Conservation (phyloP, 306 rosid species). For the Corylus heterophylla region DNA sequence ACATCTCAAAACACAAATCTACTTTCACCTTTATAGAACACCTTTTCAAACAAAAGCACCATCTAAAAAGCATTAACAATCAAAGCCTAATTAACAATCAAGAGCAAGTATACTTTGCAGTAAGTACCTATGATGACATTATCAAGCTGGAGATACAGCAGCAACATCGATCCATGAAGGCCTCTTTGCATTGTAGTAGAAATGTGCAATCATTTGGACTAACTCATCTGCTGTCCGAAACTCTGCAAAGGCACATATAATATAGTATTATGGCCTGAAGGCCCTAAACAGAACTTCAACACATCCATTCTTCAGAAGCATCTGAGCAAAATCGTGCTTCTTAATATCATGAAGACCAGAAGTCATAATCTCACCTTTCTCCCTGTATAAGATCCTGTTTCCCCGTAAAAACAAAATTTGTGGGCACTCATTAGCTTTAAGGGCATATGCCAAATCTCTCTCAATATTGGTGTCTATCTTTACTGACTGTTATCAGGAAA, state of each 20-base stretch:
- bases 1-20: no score
- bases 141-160: conserved; percentile 42
- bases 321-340: conserved; percentile 21
- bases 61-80: no score
- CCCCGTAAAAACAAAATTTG: conserved; percentile 80
- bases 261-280: conserved; percentile 8
- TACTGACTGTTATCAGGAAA: conserved; percentile 52
- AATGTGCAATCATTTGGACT: conserved; percentile 90
- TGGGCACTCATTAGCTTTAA: conserved; percentile 77
- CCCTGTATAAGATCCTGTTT: conserved; percentile 72
- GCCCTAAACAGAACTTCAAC: not conserved
- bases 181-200: conserved; percentile 89
- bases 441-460: conserved; percentile 90
- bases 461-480: conserved; percentile 87
- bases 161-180: conserved; percentile 79
- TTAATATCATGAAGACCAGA: not conserved
- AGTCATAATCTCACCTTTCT: conserved; percentile 66
- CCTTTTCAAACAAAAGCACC: no score
- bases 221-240: conserved; percentile 67
- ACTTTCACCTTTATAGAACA: no score
- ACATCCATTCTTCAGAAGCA: conserved; percentile 13
- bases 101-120: not conserved
- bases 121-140: conserved; percentile 1
- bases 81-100: not conserved
- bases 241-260: conserved; percentile 40